Evolutionary conservation across 192 early-diverging fungal species (phyloP), one percentile per base, ranked within the genome.

Genomic region (Coemansia sp.): DNA sequence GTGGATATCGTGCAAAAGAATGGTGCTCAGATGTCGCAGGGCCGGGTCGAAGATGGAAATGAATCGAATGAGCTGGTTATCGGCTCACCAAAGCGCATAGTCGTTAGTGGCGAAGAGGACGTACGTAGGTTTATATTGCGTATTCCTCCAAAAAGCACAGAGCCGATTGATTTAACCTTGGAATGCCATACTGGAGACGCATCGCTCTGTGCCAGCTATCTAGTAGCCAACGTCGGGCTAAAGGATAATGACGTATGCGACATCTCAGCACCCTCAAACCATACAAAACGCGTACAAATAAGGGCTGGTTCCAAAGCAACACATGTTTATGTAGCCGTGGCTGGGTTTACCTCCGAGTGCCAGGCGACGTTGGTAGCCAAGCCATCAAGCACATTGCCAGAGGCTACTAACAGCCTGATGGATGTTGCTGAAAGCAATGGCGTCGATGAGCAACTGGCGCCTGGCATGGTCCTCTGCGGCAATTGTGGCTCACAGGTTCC

Each of bases 401-500:
- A n/a, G n/a, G n/a, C n/a, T n/a, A n/a, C n/a, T n/a, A n/a, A n/a
- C n/a, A n/a, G n/a, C n/a, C n/a, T n/a, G n/a, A 55, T 71, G 44
- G 60, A 43, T 19, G 15, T 9, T 2, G 60, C 51, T 2, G 47
- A 55, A 29, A 46, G 36, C 0, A 67, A 73, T 15, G 54, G 47
- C 34, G 24, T 43, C n/a, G 60, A 55, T 1, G 53, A 64, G 15
- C 8, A 23, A 15, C 34, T 20, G 11, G 46, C 34, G 17, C 14
- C 14, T 10, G 38, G 28, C 14, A 22, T 50, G 39, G 24, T 9
- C 9, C 0, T 44, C 3, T 96, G 94, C 39, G 25, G 39, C 2
- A 89, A 94, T 58, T 94, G 94, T 61, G 66, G 77, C 0, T 71
- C 85, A 17, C 78, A 61, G 60, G 78, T 94, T 27, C 86, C 86